Evolutionary conservation across 202 grass and related monocot genomes (phyloP), one percentile per base, ranked within the genome.

Genomic region (Schoenoplectus triqueter): DNA sequence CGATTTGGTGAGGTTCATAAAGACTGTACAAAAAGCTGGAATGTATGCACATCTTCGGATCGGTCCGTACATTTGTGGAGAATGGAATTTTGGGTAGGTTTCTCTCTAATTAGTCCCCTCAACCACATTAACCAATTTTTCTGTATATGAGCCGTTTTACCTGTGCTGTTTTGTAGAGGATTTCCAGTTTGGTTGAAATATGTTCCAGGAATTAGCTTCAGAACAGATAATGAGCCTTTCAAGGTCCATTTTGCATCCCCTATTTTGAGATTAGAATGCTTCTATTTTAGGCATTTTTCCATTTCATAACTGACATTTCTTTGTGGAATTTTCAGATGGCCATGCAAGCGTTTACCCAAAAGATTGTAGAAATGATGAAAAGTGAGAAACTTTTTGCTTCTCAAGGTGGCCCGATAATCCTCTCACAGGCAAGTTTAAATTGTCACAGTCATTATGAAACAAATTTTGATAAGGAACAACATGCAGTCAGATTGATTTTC

Each of bases 171-270:
- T 60, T 89, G 80, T 65, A 99, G 96, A 57, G 96, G 96, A 46
- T 99, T 99, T 84, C 96, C 96, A 42, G 96, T 99, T 73, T 99
- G 96, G 96, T 85, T 99, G 69, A 99, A 99, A 82, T 99, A 99
- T 90, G 90, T 99, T 64, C 90, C 93, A 59, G 96, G 96, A 70
- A 99, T 99, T 86, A 95, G 93, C 89, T 99, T 99, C 84, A 95
- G 96, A 82, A 99, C 93, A 22, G 96, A 99, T 69, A 99, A 99
- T 61, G 93, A 90, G 22, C 96, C 96, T 69, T 99, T 99, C 84
- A 99, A 99, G 91, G 96, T 99, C 1, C 45, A 49, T 84, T 74
- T 56, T 83, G 49, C 31, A 22, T 18, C 19, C 6, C 6, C 48
- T 63, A 57, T 81, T 76, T 81, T 10, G 7, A 41, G 75, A 83